A percentile compares a stretch with the other conserved stretches of the same genome.
Evolutionary conservation across 768 basidiomycete genomes (phyloP).

Genomic region (Boletus tomentosulus): DNA sequence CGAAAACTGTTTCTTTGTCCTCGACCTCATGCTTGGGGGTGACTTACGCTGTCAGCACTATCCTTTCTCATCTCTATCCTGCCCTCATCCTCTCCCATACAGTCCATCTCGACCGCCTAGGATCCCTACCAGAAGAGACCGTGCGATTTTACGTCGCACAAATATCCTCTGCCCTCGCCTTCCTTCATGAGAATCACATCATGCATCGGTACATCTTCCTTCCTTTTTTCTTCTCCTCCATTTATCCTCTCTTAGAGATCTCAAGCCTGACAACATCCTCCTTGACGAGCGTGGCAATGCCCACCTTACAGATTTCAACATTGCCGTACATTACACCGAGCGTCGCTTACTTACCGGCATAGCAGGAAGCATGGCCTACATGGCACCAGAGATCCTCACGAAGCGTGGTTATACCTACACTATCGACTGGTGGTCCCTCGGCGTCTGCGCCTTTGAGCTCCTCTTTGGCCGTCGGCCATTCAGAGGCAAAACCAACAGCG

Average conservation of each 20-base stretch:
- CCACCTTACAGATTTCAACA: conserved; percentile 97
- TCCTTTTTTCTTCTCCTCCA: too few species aligned
- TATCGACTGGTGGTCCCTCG: conserved; percentile 97
- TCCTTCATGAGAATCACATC: conserved; percentile 88
- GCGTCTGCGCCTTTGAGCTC: conserved; percentile 89
- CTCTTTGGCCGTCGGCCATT: conserved; percentile 91
- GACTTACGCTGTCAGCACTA: conserved; percentile 78
- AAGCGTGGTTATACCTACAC: conserved; percentile 93
- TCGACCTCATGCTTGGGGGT: conserved; percentile 96
- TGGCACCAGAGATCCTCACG: conserved; percentile 88
- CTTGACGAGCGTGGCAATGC: conserved; percentile 95
- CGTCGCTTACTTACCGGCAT: conserved; percentile 82
- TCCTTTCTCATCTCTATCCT: not conserved
- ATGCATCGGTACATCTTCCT: conserved; percentile 78
- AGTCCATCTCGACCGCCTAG: conserved; percentile 90
- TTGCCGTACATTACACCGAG: conserved; percentile 94
- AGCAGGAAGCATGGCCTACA: conserved; percentile 98
- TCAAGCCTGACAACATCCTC: conserved; percentile 97
- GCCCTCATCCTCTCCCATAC: conserved; percentile 4
- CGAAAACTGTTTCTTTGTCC: conserved; percentile 97
- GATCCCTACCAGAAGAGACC: conserved; percentile 66
- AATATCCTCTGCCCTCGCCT: conserved; percentile 81
- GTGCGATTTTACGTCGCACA: conserved; percentile 90
- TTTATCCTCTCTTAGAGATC: conserved; percentile 51
- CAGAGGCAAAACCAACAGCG: conserved; percentile 88